Evolutionary conservation across 768 basidiomycete species (phyloP).

Genomic region (Boletus tomentosulus): DNA sequence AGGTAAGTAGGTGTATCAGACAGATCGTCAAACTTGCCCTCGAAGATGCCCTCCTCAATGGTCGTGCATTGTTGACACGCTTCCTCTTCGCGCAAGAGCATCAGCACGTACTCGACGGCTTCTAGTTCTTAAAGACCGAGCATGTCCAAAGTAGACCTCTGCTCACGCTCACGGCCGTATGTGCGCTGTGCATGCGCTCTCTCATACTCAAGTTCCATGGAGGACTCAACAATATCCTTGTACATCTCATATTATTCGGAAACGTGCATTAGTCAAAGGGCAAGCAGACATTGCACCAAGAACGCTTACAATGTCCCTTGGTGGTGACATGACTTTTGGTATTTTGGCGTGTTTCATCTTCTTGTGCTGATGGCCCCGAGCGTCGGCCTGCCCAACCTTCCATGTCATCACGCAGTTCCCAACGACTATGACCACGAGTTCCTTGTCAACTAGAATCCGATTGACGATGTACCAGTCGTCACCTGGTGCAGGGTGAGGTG

Average conservation of each 20-base stretch:
- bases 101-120: conserved; percentile 74
- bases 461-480: conserved; percentile 43
- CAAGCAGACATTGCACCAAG: background rate
- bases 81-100: conserved; percentile 81
- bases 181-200: conserved; percentile 32
- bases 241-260: conserved; percentile 63
- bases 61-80: conserved; percentile 8
- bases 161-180: conserved; percentile 52
- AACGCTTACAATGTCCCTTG: conserved; percentile 46
- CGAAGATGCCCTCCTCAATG: conserved; percentile 53
- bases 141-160: conserved; percentile 49
- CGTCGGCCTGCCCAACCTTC: conserved; percentile 50
- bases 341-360: conserved; percentile 31
- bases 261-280: background rate
- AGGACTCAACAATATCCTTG: conserved; percentile 59
- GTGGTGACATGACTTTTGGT: conserved; percentile 27
- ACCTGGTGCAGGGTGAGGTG: conserved; percentile 33
- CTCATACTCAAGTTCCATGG: conserved; percentile 49
- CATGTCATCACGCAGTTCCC: conserved; percentile 65
- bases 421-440: conserved; percentile 53
- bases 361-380: conserved; percentile 25
- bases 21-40: conserved; percentile 39
- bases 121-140: conserved; percentile 73
- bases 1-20: conserved; percentile 10
- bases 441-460: conserved; percentile 53